Conservation (phyloP, 257 asterid genomes). For the Cynanchum wilfordii region DNA sequence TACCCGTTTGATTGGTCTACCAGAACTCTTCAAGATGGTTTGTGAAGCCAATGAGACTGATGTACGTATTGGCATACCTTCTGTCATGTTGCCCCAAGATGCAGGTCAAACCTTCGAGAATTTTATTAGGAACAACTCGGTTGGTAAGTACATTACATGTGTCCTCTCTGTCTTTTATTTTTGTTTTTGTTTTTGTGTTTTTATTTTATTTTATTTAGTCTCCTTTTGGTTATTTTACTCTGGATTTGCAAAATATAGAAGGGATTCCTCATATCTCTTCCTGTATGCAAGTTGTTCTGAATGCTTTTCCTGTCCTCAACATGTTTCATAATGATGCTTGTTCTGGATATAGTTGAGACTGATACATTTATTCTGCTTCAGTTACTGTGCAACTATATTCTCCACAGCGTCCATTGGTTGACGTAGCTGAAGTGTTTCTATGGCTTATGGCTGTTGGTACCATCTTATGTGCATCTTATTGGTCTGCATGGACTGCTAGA, state of each 20-base stretch:
- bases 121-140: conserved; percentile 43
- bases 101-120: conserved; percentile 69
- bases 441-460: conserved; percentile 97
- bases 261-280: conserved; percentile 1
- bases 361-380: conserved; percentile 30
- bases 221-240: neutral
- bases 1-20: conserved; percentile 11
- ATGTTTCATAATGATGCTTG: neutral
- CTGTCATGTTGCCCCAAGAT: conserved; percentile 91
- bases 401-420: conserved; percentile 77
- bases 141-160: conserved; percentile 38
- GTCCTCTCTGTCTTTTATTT: neutral
- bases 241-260: conserved; percentile 1
- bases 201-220: neutral
- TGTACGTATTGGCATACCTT: conserved; percentile 60
- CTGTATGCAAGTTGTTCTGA: neutral
- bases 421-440: conserved; percentile 88
- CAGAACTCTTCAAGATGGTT: conserved; percentile 99
- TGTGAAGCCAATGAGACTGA: conserved; percentile 75
- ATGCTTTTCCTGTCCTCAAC: neutral
- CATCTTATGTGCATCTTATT: conserved; percentile 75
- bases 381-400: conserved; percentile 87
- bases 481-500: conserved; percentile 97
- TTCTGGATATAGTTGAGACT: conserved; percentile 13
- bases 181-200: no score